Base-by-base conservation (phyloP, 129 eudicot genomes). In the Rutidosis leptorrhynchoides region DNA sequence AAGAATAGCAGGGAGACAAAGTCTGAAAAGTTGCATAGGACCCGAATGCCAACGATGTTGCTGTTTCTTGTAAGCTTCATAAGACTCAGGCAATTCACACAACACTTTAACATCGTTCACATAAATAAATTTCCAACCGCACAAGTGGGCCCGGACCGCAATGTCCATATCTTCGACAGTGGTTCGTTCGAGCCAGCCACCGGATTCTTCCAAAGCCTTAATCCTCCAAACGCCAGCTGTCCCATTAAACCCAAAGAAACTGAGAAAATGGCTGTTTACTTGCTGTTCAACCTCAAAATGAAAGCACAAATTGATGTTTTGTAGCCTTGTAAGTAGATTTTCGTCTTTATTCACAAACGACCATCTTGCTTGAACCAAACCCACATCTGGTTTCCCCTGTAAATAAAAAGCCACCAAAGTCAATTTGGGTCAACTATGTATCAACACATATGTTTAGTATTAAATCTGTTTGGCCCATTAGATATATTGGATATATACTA, bases 201-300 rank as follows among this genome's bases (percentile, higher is more conserved):
- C 96, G 2, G 97, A 91, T 11, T 87, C 96, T 70, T 91, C 96
- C 68, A 91, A 81, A 9, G 97, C 96, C 81, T 84, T 84, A 48
- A 87, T 90, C 74, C 97, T 83, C 97, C 95, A 90, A 8, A 90
- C 97, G 28, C 97, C 97, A 43, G 95, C 97, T n/a, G 97, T 90
- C 40, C 95, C 97, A 43, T 89, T 89, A 80, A 89, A 89, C 70
- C 97, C 97, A 48, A 90, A 90, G 80, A 84, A 90, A 66, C 83
- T 81, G 5, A 91, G 82, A 51, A 74, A 91, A 78, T 51, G 30
- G n/a, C 96, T 86, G 62, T 91, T 91, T 1, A 91, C 97, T 81
- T 91, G 97, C 65, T 91, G 97, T 65, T 91, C 96, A 23, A 87
- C 97, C 86, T 91, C 96, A 68, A 91, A 91, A 73, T 91, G 97